Conservation (phyloP, 2,329 filamentous ascomycete genomes). For the Arthrocladium fulminans region DNA sequence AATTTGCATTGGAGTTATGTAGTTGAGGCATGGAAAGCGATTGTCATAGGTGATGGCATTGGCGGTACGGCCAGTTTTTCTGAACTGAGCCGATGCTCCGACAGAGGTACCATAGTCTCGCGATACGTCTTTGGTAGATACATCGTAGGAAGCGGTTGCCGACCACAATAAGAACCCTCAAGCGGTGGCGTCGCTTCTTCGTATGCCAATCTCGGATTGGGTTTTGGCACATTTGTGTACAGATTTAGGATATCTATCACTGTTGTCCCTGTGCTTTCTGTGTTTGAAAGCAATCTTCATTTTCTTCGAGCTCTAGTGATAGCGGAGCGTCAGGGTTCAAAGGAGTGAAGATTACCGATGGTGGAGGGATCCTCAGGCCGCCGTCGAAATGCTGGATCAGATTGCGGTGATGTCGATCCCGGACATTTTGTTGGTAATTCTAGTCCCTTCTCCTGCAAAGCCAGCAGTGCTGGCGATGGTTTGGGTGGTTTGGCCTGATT, state of each 20-base stretch:
- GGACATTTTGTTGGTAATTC: constrained; percentile 13
- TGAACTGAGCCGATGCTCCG: constrained; percentile 4
- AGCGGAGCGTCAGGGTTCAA: constrained; percentile 18
- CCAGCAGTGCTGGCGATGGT: constrained; percentile 18
- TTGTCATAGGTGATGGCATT: constrained; percentile 1
- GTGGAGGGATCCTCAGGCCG: constrained; percentile 1
- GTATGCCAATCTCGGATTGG: constrained; percentile 1
- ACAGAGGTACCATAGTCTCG: constrained; percentile 18
- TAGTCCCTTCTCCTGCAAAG: constrained; percentile 18
- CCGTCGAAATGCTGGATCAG: constrained; percentile 7
- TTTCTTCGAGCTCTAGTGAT: constrained; percentile 16
- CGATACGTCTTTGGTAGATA: constrained; percentile 20
- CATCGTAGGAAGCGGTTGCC: constrained; percentile 7
- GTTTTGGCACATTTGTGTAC: constrained; percentile 11
- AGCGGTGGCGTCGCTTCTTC: constrained; percentile 1
- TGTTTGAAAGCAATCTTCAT: constrained; percentile 16
- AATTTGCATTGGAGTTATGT: not conserved
- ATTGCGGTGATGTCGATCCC: constrained; percentile 9
- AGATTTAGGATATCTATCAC: constrained; percentile 21
- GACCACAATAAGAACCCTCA: constrained; percentile 14
- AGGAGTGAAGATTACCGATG: constrained; percentile 13
- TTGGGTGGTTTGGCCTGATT: constrained; percentile 13
- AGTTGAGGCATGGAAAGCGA: constrained; percentile 6
- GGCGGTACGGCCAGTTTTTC: not conserved
- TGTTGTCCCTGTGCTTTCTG: constrained; percentile 20